Percentiles rank a stretch among this genome's conserved stretches.
Evolutionary conservation across 345 rosid species (phyloP).

Genomic region (Toxicodendron radicans): DNA sequence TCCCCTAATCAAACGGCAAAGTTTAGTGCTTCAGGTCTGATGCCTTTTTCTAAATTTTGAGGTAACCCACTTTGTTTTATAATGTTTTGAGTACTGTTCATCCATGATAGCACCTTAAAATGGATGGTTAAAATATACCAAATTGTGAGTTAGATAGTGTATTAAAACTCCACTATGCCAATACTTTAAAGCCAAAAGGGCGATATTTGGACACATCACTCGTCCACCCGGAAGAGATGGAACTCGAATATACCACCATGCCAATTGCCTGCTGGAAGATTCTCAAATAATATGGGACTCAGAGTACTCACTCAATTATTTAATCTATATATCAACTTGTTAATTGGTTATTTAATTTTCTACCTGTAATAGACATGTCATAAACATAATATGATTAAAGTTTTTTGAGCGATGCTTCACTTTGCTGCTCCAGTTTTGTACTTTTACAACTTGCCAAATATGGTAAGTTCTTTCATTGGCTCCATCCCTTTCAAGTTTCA

Average conservation of each 20-base stretch:
- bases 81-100: too few relatives aligned
- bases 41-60: too few relatives aligned
- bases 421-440: not conserved
- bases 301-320: too few relatives aligned
- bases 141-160: too few relatives aligned
- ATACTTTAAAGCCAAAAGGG: not conserved
- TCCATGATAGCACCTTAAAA: not conserved
- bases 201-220: not conserved
- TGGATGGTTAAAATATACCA: not conserved
- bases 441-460: not conserved
- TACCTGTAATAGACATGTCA: too few relatives aligned
- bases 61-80: too few relatives aligned
- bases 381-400: too few relatives aligned
- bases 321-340: too few relatives aligned
- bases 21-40: too few relatives aligned
- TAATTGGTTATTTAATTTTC: too few relatives aligned
- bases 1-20: not conserved
- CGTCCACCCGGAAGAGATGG: not conserved
- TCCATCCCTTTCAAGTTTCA: not conserved
- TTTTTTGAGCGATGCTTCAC: too few relatives aligned
- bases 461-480: not conserved
- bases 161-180: not conserved
- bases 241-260: not conserved
- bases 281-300: slow-evolving; percentile 14
- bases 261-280: slow-evolving; percentile 10